phyloP scores from a whole-genome alignment of 192 early-diverging fungal genomes.

The Chytriomyces hyalinus region DNA sequence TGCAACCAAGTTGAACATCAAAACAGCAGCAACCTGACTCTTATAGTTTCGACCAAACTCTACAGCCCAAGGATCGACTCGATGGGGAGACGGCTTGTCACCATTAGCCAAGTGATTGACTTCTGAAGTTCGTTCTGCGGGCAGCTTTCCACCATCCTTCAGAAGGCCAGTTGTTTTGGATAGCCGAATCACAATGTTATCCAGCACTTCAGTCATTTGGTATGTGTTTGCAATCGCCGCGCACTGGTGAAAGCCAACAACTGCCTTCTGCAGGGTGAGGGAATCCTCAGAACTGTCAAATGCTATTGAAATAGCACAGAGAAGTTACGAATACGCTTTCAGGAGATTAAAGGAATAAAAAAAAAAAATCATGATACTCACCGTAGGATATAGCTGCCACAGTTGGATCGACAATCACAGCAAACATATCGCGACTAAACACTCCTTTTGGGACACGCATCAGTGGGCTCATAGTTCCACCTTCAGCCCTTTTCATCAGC shows the following conservation, averaged over 20 bases:
- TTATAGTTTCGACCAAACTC: conserved; percentile 89
- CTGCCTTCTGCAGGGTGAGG: conserved; percentile 76
- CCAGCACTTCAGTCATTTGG: conserved; percentile 75
- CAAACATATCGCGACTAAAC: conserved; percentile 85
- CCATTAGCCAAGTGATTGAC: conserved; percentile 23
- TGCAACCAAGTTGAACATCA: conserved; percentile 78
- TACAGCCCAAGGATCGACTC: conserved; percentile 64
- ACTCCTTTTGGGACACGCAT: conserved; percentile 35
- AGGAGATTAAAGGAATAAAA: too few species aligned
- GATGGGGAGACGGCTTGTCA: background rate
- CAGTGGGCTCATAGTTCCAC: conserved; percentile 50
- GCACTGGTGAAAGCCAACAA: conserved; percentile 79
- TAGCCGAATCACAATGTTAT: conserved; percentile 76
- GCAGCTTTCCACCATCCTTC: conserved; percentile 37
- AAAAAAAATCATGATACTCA: conserved; percentile 45
- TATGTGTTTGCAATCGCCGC: conserved; percentile 75
- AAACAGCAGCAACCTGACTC: conserved; percentile 87
- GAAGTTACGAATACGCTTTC: conserved; percentile 35
- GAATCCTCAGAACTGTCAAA: conserved; percentile 83
- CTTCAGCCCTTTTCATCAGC: conserved; percentile 59
- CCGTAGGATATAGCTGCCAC: conserved; percentile 82
- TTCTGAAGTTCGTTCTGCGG: conserved; percentile 18
- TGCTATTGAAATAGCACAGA: conserved; percentile 54
- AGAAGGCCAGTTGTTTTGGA: conserved; percentile 76
- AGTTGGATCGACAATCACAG: conserved; percentile 73